Percentiles rank a stretch among this genome's conserved stretches.
Evolutionary conservation across 2,329 filamentous ascomycete species (phyloP).

Genomic region (Xylariaceae sp.): DNA sequence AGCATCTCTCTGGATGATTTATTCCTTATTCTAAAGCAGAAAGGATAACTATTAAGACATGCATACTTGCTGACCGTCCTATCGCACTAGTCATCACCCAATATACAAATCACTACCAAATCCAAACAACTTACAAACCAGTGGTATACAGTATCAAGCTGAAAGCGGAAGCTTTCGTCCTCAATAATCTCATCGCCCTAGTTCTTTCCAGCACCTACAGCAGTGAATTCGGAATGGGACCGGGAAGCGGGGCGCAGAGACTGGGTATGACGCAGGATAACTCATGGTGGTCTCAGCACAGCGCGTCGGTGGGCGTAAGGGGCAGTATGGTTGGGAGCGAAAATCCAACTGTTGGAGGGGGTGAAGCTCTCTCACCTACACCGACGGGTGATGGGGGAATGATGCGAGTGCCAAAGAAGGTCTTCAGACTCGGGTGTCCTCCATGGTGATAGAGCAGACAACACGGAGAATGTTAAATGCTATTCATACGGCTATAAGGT

Average conservation of each 20-base stretch:
- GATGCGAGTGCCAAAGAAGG: background rate
- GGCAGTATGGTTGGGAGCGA: background rate
- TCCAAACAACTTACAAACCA: slow-evolving; percentile 50
- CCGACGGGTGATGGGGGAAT: background rate
- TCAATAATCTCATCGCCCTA: slow-evolving; percentile 48
- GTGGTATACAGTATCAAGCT: slow-evolving; percentile 55
- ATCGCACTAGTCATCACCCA: slow-evolving; percentile 43
- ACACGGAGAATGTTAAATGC: too few relatives aligned
- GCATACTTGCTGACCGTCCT: background rate
- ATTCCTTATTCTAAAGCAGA: background rate
- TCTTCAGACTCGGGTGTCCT: background rate
- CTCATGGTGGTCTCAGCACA: background rate
- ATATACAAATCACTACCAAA: slow-evolving; percentile 48
- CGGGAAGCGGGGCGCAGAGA: background rate
- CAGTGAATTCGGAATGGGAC: slow-evolving; percentile 1
- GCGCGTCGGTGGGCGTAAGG: background rate
- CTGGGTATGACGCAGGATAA: background rate
- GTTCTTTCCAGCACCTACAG: slow-evolving; percentile 11
- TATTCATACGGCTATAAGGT: too few relatives aligned
- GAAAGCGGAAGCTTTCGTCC: slow-evolving; percentile 62
- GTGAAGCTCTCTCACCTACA: background rate
- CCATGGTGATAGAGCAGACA: background rate
- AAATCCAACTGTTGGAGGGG: background rate
- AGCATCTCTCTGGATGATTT: too few relatives aligned
- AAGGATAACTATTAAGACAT: too few relatives aligned